phyloP scores from a whole-genome alignment of 129 eudicot genomes.

The Logfia minima region DNA sequence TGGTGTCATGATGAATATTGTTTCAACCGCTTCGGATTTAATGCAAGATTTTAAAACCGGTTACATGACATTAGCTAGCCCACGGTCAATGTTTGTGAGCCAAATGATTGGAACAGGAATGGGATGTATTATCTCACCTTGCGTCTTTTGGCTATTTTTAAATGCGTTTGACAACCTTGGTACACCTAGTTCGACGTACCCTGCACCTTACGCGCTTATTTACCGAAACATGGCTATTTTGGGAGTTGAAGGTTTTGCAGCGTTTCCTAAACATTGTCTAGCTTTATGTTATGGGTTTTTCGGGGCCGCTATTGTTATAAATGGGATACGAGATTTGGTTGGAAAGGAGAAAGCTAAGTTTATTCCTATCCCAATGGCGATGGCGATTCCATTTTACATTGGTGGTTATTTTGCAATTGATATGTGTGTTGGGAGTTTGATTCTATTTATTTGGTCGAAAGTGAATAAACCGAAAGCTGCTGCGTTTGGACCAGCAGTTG shows the following conservation, averaged over 20 bases:
- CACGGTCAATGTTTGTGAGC: conserved; percentile 95
- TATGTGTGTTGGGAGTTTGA: conserved; percentile 93
- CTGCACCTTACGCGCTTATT: conserved; percentile 78
- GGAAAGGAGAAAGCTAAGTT: conserved; percentile 55
- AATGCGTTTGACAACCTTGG: conserved; percentile 77
- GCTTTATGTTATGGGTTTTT: conserved; percentile 75
- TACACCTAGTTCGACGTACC: conserved; percentile 53
- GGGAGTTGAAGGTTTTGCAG: conserved; percentile 84
- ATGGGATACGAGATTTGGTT: conserved; percentile 58
- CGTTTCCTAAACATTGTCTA: conserved; percentile 81
- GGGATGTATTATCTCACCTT: conserved; percentile 93
- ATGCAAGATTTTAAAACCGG: conserved; percentile 98
- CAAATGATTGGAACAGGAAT: conserved; percentile 89
- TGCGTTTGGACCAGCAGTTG: conserved; percentile 94
- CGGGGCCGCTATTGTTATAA: conserved; percentile 57
- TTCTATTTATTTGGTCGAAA: conserved; percentile 71
- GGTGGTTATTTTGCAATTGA: conserved; percentile 87
- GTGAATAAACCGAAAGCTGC: conserved; percentile 75
- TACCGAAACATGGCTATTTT: conserved; percentile 88
- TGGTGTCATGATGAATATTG: conserved; percentile 99
- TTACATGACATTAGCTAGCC: conserved; percentile 90
- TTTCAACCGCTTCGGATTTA: conserved; percentile 88
- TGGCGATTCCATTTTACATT: conserved; percentile 93
- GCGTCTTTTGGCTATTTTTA: conserved; percentile 92
- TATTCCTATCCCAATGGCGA: conserved; percentile 96